Base-by-base conservation (phyloP, 345 rosid genomes). In the Pistacia vera region DNA sequence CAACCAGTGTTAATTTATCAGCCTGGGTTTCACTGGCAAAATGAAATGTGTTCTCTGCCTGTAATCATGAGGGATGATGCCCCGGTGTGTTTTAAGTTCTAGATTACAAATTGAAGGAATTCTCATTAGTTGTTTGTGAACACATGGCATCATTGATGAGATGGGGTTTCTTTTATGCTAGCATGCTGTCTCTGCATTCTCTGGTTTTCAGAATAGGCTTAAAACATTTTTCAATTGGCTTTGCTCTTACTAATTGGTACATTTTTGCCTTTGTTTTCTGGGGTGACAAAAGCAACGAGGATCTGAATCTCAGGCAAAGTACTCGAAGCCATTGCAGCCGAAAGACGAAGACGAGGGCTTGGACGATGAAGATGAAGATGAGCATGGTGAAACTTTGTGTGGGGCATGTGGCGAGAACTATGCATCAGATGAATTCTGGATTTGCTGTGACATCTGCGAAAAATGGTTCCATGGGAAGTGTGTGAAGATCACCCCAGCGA, bases 401-500 rank as follows among this genome's bases (percentile, higher is more conserved):
- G 89, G 91, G 52, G 90, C 91, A 12, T 93, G 97, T 74, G 92
- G 93, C 33, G 93, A 91, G 83, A 91, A 88, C 83, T 91, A 89
- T 69, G 97, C 83, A 8, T 18, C 88, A 2, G 91, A 88, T 64
- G 96, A 91, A 70, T 93, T 93, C 86, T 93, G 96, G 97, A 93
- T 93, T 52, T 90, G 90, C 75, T 93, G 97, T 33, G 97, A 93
- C 77, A 61, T 85, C 35, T 91, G 97, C 33, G 90, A 85, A 81
- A 90, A 79, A 66, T 93, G 98, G 97, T 93, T 89, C 86, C 93
- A 89, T 78, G 91, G 93, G 33, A 82, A 85, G 83, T 88, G 93
- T 65, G 93, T 90, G 66, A 88, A 86, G 85, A 85, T 90, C 63
- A 90, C 93, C 9, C 93, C 93, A 4, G 90, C 93, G 14, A 88